Conservation (phyloP, 148 eudicot species). For the Fagopyrum esculentum region DNA sequence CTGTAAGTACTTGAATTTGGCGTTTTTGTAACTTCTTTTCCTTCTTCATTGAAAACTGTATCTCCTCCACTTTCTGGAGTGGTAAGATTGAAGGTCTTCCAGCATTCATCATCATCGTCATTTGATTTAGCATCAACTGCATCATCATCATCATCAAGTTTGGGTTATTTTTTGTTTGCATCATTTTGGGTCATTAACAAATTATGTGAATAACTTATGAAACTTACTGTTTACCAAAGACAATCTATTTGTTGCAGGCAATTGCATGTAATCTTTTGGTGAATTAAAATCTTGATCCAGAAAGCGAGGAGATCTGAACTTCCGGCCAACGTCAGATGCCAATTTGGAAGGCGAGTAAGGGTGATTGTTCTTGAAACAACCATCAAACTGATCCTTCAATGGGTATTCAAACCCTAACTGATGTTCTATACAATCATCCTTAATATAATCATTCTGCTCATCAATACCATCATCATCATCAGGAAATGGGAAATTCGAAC, state of each 20-base stretch:
- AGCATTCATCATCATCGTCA: neutral
- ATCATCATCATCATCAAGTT: neutral
- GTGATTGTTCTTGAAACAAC: slow-evolving; percentile 13
- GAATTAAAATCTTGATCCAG: neutral
- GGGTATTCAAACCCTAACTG: slow-evolving; percentile 13
- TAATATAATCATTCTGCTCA: slow-evolving; percentile 15
- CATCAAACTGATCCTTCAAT: slow-evolving; percentile 19
- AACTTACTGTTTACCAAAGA: neutral
- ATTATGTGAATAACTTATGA: neutral
- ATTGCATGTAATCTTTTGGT: slow-evolving; percentile 12
- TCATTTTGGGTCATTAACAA: neutral
- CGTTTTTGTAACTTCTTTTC: neutral
- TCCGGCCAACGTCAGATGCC: slow-evolving; percentile 13
- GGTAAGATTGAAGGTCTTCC: neutral
- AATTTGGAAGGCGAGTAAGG: slow-evolving; percentile 15
- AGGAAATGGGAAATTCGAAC: slow-evolving; percentile 43
- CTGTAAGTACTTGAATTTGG: neutral
- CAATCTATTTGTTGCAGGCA: slow-evolving; percentile 14
- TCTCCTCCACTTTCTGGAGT: neutral
- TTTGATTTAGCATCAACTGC: neutral
- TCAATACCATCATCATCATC: slow-evolving; percentile 37
- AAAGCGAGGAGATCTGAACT: neutral
- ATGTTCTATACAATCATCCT: slow-evolving; percentile 13
- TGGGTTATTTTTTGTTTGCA: neutral
- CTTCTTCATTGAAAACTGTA: neutral